Base-by-base conservation (phyloP, 306 rosid genomes). In the Begonia peltatifolia region DNA sequence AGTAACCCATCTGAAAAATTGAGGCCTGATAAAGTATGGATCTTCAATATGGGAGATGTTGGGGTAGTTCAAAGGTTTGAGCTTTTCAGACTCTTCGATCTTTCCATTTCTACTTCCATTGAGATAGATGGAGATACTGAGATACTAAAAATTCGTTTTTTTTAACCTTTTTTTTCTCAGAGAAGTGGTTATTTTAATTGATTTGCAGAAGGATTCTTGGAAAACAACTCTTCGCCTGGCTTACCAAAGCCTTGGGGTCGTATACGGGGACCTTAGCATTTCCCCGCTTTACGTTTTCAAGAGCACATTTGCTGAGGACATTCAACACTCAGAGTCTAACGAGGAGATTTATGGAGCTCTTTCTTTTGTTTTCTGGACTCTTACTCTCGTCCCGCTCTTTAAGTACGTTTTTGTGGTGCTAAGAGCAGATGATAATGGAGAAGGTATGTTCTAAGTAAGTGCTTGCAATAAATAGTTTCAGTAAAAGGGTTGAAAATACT, bases 161-260 rank as follows among this genome's bases (percentile, higher is more conserved):
- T 48, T 48, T 6, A 11, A n/a, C 18, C 17, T 14, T n/a, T n/a
- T 48, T 12, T 6, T 48, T 48, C 52, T 48, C 18, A 48, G 52
- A 48, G 18, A 48, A 50, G 22, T 50, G 2, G 5, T 17, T 25
- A 5, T 15, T 10, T 50, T 50, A 8, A 18, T 14, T 14, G 25
- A 15, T 5, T 50, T 50, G 25, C 22, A 50, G 93, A 76, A 79
- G 73, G 82, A 77, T 18, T 78, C 90, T 54, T 87, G 96, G 96
- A 83, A 74, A 79, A 74, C 82, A 23, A 50, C 62, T 68, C 38
- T 87, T 66, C 71, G 83, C 9, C 71, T 87, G 46, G 90, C 96
- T 22, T 87, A 87, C 57, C 94, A 87, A 79, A 87, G 96, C 75
- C 96, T 87, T 66, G 96, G 96, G 42, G 96, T 87, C 12, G 96